phyloP scores from a whole-genome alignment of 2,329 filamentous ascomycete genomes.

The Aspergillus sp. region DNA sequence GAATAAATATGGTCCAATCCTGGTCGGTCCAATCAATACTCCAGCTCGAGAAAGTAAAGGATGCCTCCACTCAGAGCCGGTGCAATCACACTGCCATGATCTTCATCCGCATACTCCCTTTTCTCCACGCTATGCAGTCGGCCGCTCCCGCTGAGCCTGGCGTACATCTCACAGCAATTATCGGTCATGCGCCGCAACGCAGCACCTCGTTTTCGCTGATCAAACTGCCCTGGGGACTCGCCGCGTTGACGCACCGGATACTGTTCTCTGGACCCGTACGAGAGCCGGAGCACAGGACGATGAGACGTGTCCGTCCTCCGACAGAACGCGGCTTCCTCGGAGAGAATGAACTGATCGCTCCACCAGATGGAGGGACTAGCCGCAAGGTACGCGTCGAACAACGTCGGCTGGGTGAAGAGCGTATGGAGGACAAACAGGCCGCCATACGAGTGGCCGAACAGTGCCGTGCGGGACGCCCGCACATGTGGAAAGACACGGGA shows the following conservation, averaged over 20 bases:
- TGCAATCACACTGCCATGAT: conserved; percentile 32
- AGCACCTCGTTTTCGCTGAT: conserved; percentile 17
- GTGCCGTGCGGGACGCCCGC: conserved; percentile 38
- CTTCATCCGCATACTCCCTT: conserved; percentile 28
- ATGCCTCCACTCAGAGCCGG: conserved; percentile 26
- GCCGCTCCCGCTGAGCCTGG: conserved; percentile 12
- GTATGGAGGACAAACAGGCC: conserved; percentile 50
- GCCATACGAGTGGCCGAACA: conserved; percentile 53
- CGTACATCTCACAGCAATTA: conserved; percentile 23
- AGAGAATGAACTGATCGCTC: conserved; percentile 44
- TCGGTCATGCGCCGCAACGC: conserved; percentile 23
- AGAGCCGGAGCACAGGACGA: conserved; percentile 29
- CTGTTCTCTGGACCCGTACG: conserved; percentile 37
- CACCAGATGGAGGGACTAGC: conserved; percentile 51
- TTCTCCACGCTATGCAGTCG: conserved; percentile 14
- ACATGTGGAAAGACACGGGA: conserved; percentile 30
- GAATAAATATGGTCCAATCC: no score
- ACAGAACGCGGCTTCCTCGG: conserved; percentile 29
- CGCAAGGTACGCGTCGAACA: conserved; percentile 47
- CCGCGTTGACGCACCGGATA: conserved; percentile 23
- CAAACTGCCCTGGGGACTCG: conserved; percentile 32
- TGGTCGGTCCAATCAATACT: background rate
- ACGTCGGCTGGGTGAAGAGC: conserved; percentile 40
- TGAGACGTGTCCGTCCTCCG: conserved; percentile 3
- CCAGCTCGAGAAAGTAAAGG: conserved; percentile 15